Conservation (phyloP, 2,329 filamentous ascomycete species). For the Nigrograna mackinnonii region DNA sequence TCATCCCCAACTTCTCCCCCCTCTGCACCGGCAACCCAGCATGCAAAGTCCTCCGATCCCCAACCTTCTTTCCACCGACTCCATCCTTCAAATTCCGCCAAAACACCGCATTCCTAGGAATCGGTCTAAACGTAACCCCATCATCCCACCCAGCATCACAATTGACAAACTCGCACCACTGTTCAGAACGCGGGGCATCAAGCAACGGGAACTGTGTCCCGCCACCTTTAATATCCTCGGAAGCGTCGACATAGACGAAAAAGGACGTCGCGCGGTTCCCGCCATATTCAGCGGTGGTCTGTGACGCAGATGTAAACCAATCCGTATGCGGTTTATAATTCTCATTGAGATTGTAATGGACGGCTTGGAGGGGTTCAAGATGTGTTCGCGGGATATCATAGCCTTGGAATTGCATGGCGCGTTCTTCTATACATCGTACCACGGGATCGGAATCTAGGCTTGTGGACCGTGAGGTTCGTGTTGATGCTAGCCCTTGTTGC, state of each 20-base stretch:
- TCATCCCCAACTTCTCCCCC: constrained; percentile 54
- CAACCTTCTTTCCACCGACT: constrained; percentile 55
- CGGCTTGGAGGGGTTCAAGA: constrained; percentile 51
- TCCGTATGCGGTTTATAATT: constrained; percentile 62
- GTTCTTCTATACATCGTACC: constrained; percentile 60
- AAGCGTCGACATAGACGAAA: constrained; percentile 59
- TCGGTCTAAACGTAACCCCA: constrained; percentile 60
- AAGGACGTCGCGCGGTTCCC: constrained; percentile 55
- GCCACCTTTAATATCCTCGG: constrained; percentile 53
- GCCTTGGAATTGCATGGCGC: constrained; percentile 61
- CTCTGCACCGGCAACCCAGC: constrained; percentile 58
- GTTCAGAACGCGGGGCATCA: constrained; percentile 43
- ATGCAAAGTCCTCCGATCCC: constrained; percentile 52
- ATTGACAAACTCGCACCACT: constrained; percentile 61
- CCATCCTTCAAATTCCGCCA: constrained; percentile 61
- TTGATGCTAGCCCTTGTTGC: constrained; percentile 22
- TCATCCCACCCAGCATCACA: constrained; percentile 45
- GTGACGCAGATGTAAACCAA: constrained; percentile 44
- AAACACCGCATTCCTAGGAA: constrained; percentile 61
- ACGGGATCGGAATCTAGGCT: constrained; percentile 39
- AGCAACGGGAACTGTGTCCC: constrained; percentile 63
- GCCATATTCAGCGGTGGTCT: constrained; percentile 21
- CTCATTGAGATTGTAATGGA: constrained; percentile 55
- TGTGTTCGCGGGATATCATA: constrained; percentile 49
- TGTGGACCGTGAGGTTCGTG: constrained; percentile 23